Percentiles rank a stretch among this genome's conserved stretches.
These are phyloP conservation scores for Metarhizium guizhouense DNA, from an alignment of 2,329 filamentous ascomycete genomes.

Conservation along the genomic window DNA sequence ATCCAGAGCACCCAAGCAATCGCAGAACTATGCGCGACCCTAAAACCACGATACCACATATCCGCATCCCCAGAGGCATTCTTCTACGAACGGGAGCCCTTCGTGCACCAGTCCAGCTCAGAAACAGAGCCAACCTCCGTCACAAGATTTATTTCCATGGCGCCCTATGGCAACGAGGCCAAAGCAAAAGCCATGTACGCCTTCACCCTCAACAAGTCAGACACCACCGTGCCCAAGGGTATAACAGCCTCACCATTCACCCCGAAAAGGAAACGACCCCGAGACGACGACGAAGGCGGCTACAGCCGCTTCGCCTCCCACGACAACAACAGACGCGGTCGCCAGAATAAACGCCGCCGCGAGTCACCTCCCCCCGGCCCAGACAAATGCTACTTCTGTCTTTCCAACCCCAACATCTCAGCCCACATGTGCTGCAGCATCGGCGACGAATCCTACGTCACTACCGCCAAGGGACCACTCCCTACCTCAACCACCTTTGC, in stretches of 20 bases:
- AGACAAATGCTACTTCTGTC: conserved; percentile 87
- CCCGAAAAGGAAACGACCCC: conserved; percentile 49
- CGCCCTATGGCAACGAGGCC: conserved; percentile 61
- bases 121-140: conserved; percentile 45
- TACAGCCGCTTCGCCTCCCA: conserved; percentile 46
- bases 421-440: conserved; percentile 87
- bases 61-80: conserved; percentile 54
- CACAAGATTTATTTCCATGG: conserved; percentile 87
- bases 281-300: conserved; percentile 28
- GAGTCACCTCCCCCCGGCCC: conserved; percentile 56
- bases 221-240: conserved; percentile 57
- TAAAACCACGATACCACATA: conserved; percentile 93
- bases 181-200: conserved; percentile 80
- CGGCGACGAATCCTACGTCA: conserved; percentile 78
- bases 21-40: conserved; percentile 64
- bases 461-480: conserved; percentile 85
- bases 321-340: conserved; percentile 32
- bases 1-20: conserved; percentile 55
- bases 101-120: conserved; percentile 55
- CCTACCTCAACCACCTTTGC: conserved; percentile 61
- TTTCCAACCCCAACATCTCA: conserved; percentile 76
- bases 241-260: conserved; percentile 69
- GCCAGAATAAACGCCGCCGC: conserved; percentile 36
- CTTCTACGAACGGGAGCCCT: conserved; percentile 89
- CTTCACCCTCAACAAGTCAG: conserved; percentile 60